These are phyloP conservation scores for Cardamine chenopodiifolia DNA, from an alignment of 345 rosid genomes.

Conservation along the genomic window DNA sequence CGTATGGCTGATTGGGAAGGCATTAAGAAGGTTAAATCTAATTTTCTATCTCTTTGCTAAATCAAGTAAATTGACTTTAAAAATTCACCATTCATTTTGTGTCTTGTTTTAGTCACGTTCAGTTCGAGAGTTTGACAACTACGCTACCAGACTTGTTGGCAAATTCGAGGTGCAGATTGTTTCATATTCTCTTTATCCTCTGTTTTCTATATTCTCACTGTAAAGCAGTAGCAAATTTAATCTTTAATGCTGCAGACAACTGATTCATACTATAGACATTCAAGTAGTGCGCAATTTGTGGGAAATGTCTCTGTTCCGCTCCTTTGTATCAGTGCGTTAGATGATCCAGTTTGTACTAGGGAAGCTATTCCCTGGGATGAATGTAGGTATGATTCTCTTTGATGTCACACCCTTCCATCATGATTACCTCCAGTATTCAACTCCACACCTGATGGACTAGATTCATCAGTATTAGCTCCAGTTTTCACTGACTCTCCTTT, in stretches of 20 bases:
- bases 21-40: slow-evolving; percentile 66
- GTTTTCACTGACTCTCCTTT: background rate
- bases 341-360: slow-evolving; percentile 87
- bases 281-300: slow-evolving; percentile 71
- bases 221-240: slow-evolving; percentile 5
- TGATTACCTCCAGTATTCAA: slow-evolving; percentile 2
- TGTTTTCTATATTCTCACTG: background rate
- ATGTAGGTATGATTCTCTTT: slow-evolving; percentile 63
- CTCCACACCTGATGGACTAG: background rate
- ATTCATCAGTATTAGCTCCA: background rate
- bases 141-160: slow-evolving; percentile 81
- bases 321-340: slow-evolving; percentile 84
- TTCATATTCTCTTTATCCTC: slow-evolving; percentile 3
- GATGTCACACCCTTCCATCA: background rate
- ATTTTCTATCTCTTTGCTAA: background rate
- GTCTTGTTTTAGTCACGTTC: slow-evolving; percentile 65
- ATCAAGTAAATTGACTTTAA: slow-evolving; percentile 1
- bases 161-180: slow-evolving; percentile 72
- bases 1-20: slow-evolving; percentile 96
- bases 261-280: slow-evolving; percentile 80
- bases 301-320: slow-evolving; percentile 71
- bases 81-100: slow-evolving; percentile 12
- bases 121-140: slow-evolving; percentile 79
- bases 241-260: slow-evolving; percentile 62
- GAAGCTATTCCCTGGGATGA: slow-evolving; percentile 99